phyloP scores from a whole-genome alignment of 2,329 filamentous ascomycete species.

The Curvularia sp. region DNA sequence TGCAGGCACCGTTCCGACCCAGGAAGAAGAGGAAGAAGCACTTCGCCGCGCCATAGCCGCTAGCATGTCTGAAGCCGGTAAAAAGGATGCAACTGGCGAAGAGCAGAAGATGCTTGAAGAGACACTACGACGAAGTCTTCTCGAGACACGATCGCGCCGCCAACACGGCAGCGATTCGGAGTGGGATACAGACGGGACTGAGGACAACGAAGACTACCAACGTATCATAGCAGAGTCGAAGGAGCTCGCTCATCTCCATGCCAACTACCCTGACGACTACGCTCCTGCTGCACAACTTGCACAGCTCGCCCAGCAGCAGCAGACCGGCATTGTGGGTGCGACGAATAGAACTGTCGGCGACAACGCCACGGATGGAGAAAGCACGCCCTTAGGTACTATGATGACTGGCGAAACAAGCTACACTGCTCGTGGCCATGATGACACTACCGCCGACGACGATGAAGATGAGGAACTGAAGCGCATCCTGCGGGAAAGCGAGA shows the following conservation, averaged over 20 bases:
- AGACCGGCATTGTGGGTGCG: constrained; percentile 18
- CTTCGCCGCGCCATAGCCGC: constrained; percentile 60
- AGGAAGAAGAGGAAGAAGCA: constrained; percentile 55
- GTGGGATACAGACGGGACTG: constrained; percentile 40
- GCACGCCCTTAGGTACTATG: neutral
- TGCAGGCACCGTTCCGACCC: constrained; percentile 32
- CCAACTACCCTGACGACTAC: constrained; percentile 29
- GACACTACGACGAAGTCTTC: constrained; percentile 54
- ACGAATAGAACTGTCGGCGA: constrained; percentile 17
- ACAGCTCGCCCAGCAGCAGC: constrained; percentile 8
- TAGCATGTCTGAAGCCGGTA: constrained; percentile 55
- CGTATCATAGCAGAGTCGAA: constrained; percentile 48
- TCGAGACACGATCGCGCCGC: constrained; percentile 46
- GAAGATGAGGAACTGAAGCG: constrained; percentile 38
- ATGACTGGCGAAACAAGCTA: neutral
- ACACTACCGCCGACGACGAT: constrained; percentile 17
- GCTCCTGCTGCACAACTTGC: constrained; percentile 9
- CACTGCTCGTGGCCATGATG: neutral
- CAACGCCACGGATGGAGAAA: neutral
- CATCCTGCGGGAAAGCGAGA: constrained; percentile 38
- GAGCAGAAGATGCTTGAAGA: constrained; percentile 54
- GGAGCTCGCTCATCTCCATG: constrained; percentile 38
- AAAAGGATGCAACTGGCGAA: constrained; percentile 40
- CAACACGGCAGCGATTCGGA: constrained; percentile 34
- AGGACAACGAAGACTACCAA: constrained; percentile 48